These are phyloP conservation scores for Fusarium keratoplasticum DNA, from an alignment of 2,329 filamentous ascomycete genomes.

Conservation along the genomic window DNA sequence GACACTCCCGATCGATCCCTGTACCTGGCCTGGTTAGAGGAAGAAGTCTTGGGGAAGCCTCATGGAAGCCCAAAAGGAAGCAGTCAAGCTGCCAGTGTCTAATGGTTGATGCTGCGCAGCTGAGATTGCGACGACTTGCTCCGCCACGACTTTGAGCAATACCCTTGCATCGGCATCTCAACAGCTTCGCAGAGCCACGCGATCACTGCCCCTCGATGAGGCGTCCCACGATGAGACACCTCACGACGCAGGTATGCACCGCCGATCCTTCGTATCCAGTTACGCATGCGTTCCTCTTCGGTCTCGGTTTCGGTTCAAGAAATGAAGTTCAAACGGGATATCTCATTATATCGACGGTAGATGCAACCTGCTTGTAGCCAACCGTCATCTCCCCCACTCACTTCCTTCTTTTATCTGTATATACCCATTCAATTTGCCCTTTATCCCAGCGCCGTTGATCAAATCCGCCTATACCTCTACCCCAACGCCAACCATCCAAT, in stretches of 20 bases:
- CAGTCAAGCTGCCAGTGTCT: neutral
- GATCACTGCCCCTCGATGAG: conserved; percentile 9
- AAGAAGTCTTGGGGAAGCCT: neutral
- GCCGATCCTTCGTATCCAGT: conserved; percentile 22
- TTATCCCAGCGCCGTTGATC: conserved; percentile 35
- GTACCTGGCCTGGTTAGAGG: neutral
- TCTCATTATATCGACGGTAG: conserved; percentile 31
- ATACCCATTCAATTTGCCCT: conserved; percentile 26
- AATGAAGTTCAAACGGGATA: conserved; percentile 28
- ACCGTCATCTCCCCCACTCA: conserved; percentile 6
- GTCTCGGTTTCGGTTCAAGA: neutral
- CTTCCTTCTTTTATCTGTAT: conserved; percentile 9
- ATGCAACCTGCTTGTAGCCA: conserved; percentile 30
- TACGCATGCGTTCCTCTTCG: conserved; percentile 2
- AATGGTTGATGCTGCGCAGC: neutral
- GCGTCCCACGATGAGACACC: neutral
- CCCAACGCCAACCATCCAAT: conserved; percentile 24
- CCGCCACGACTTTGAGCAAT: conserved; percentile 4
- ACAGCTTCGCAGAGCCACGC: conserved; percentile 21
- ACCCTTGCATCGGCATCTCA: neutral
- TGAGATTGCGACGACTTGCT: neutral
- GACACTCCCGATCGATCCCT: conserved; percentile 32
- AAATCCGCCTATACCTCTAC: conserved; percentile 24
- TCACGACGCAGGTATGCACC: conserved; percentile 11
- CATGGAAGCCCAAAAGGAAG: neutral